Base-by-base conservation (phyloP, 2,329 filamentous ascomycete species). In the Ustulina deusta region DNA sequence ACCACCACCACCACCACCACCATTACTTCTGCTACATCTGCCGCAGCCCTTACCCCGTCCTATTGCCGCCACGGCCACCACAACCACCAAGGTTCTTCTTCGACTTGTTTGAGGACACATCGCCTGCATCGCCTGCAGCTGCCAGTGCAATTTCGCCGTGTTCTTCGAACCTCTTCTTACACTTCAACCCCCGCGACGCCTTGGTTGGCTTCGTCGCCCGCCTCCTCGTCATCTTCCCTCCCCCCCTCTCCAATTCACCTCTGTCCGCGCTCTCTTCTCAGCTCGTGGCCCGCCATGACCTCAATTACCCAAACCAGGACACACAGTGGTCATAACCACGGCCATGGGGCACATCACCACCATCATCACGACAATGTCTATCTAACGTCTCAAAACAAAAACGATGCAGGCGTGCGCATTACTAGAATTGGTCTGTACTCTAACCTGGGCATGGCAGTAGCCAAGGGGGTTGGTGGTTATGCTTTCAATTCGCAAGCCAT, bases 401-500 rank as follows among this genome's bases (percentile, higher is more conserved):
- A 92, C 73, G 96, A 99, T 81, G 94, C 96, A 57, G 93, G 93
- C 72, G 97, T 97, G 74, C 91, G 94, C 75, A 97, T 97, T 77
- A 99, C 96, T 60, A 87, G 93, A 71, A 91, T 98, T 74, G 93
- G 93, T 29, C 86, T 97, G 52, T 92, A 91, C 77, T 93, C 94
- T 74, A 99, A 99, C 79, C 84, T 98, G 61, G 90, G 90, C 77
- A 98, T 99, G 94, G 96, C 95, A 57, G 85, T 98, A 74, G 92
- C 90, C 72, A 99, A 99, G 80, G 96, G 95, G 48, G 84, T 94
- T 32, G 96, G 96, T 66, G 96, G 96, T 74, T 97, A 96, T 83
- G 84, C 91, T 72, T 98, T 99, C 85, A 94, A 97, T 80, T 97
- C 94, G 51, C 94, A 97, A 81, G 91, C 93, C 66, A 92, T 97